Conservation (phyloP, 352 stramenopile species). For the Globisporangium heterothallicum region DNA sequence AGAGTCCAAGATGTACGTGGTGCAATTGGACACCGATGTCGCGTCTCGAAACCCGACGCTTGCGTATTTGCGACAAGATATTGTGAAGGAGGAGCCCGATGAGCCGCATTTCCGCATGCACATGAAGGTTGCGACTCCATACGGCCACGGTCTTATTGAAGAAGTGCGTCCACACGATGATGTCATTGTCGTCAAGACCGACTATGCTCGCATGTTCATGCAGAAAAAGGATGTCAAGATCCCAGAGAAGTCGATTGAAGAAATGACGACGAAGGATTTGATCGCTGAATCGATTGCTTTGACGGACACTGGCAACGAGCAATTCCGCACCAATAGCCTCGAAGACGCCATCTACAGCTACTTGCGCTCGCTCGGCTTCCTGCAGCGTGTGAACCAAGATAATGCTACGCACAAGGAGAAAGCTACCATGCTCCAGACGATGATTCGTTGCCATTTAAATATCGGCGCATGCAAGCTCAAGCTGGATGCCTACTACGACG, state of each 20-base stretch:
- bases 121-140: slow-evolving; percentile 74
- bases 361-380: slow-evolving; percentile 54
- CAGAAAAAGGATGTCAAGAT: slow-evolving; percentile 73
- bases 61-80: slow-evolving; percentile 61
- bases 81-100: slow-evolving; percentile 63
- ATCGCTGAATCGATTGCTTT: slow-evolving; percentile 59
- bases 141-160: slow-evolving; percentile 56
- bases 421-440: slow-evolving; percentile 81
- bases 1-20: slow-evolving; percentile 76
- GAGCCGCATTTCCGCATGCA: slow-evolving; percentile 70
- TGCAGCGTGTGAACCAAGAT: slow-evolving; percentile 77
- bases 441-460: slow-evolving; percentile 86
- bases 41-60: slow-evolving; percentile 54
- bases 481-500: slow-evolving; percentile 51
- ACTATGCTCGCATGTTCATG: slow-evolving; percentile 74
- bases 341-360: slow-evolving; percentile 76
- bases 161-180: slow-evolving; percentile 64
- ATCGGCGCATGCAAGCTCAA: slow-evolving; percentile 84
- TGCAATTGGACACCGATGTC: slow-evolving; percentile 60
- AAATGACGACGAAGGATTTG: slow-evolving; percentile 80
- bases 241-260: slow-evolving; percentile 48
- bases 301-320: slow-evolving; percentile 63
- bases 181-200: slow-evolving; percentile 58
- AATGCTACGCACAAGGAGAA: slow-evolving; percentile 81
- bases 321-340: slow-evolving; percentile 55